Evolutionary conservation across 495 filamentous ascomycete genomes (phyloP), one percentile per base, ranked within the genome.

Genomic region (Penicillium alfredii): DNA sequence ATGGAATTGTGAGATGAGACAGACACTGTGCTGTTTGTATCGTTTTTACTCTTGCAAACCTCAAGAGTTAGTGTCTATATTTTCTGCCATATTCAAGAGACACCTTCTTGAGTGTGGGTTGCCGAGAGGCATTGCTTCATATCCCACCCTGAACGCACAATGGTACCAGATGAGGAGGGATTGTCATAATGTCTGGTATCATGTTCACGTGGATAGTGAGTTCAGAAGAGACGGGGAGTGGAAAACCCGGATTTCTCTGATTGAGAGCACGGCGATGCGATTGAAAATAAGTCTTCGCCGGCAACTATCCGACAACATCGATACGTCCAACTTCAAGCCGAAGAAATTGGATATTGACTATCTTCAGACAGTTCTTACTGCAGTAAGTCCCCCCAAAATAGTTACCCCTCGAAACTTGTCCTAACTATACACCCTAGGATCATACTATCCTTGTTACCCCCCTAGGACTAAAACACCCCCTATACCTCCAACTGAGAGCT

Each of bases 21-120:
- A 50, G 6, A 21, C 56, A 0, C 36, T 65, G 6, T 65, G 62
- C 15, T 60, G 51, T 10, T 11, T 59, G 3, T 48, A 38, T 12
- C 40, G 53, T 4, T 64, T 60, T 19, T 66, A 56, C 18, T 6
- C 30, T 1, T 31, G 22, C 8, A 44, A 47, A 6, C 9, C 21
- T 1, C 23, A 31, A 0, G 33, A 16, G 0, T 47, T 55, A 4
- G 32, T 26, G 12, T 38, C 29, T 0, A 37, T 66, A 0, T 63
- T 68, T 26, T 60, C 48, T 10, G 6, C 16, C 0, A 35, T 55
- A 0, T 66, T 60, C 12, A 8, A 30, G 16, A 2, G 14, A 0
- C 28, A 60, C 8, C 29, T 66, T 0, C 17, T 3, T 2, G 13
- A 49, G 3, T 44, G 40, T 28, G 61, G 56, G 0, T 53, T 63